Conservation (phyloP, 768 basidiomycete genomes). For the Pleurotus pulmonarius region DNA sequence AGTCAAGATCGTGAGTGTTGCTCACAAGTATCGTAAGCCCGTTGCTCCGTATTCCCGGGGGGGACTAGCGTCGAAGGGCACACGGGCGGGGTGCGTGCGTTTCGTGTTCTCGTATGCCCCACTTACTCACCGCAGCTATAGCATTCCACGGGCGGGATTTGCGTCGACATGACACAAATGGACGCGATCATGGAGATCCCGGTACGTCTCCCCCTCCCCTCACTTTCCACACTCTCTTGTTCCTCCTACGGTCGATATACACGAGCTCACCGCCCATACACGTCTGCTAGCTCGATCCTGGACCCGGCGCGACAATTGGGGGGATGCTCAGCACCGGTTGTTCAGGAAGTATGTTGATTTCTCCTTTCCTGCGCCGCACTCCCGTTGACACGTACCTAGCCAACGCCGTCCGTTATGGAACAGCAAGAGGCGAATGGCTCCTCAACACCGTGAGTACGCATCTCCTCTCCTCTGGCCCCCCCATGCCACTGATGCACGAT, state of each 20-base stretch:
- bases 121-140: conserved; percentile 21
- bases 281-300: conserved; percentile 62
- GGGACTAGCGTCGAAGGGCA: conserved; percentile 89
- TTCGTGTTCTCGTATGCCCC: not conserved
- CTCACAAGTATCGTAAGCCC: conserved; percentile 70
- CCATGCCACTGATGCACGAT: not conserved
- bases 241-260: not conserved
- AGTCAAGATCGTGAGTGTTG: conserved; percentile 72
- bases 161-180: conserved; percentile 76
- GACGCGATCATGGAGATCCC: conserved; percentile 67
- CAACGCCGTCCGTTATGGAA: conserved; percentile 84
- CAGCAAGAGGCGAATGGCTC: conserved; percentile 89
- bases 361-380: conserved; percentile 5
- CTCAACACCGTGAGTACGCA: conserved; percentile 61
- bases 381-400: conserved; percentile 32
- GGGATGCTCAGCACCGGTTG: conserved; percentile 88
- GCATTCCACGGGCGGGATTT: conserved; percentile 60
- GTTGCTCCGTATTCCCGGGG: conserved; percentile 78
- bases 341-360: conserved; percentile 59
- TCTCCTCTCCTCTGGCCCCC: conserved; percentile 1
- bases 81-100: conserved; percentile 58
- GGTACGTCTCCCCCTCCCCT: conserved; percentile 32
- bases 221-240: not conserved
- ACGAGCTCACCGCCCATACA: not conserved
- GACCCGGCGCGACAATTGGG: conserved; percentile 77